A percentile compares a stretch with the other conserved stretches of the same genome.
Evolutionary conservation across 768 basidiomycete species (phyloP).

Genomic region (Mycena vulgaris): DNA sequence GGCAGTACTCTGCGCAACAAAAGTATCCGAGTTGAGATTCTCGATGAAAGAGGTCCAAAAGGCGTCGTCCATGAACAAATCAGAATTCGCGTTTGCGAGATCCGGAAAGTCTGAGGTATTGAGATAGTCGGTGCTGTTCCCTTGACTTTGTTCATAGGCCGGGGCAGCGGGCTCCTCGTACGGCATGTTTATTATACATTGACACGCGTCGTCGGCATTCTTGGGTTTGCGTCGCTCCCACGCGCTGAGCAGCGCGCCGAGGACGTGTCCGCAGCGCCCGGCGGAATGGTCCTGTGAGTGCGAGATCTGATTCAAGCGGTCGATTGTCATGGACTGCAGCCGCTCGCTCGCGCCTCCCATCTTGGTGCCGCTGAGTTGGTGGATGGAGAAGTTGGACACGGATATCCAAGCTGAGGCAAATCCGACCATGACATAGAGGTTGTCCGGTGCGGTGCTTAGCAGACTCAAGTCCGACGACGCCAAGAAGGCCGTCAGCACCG

Average conservation of each 20-base stretch:
- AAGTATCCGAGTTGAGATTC: neutral
- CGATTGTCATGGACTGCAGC: slow-evolving; percentile 53
- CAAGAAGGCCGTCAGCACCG: slow-evolving; percentile 52
- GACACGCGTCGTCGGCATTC: too few relatives aligned
- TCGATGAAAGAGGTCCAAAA: neutral
- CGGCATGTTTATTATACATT: neutral
- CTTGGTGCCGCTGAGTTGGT: slow-evolving; percentile 51
- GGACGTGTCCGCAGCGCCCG: slow-evolving; percentile 59
- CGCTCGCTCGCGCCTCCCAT: slow-evolving; percentile 56
- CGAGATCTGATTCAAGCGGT: slow-evolving; percentile 51
- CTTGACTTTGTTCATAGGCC: neutral
- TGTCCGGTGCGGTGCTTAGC: slow-evolving; percentile 60
- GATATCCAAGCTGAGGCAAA: slow-evolving; percentile 62
- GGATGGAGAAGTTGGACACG: slow-evolving; percentile 58
- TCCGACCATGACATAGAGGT: slow-evolving; percentile 57
- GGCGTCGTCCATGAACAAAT: neutral
- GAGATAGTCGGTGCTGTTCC: neutral
- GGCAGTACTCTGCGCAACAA: too few relatives aligned
- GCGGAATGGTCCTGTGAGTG: slow-evolving; percentile 57
- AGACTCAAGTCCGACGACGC: slow-evolving; percentile 50
- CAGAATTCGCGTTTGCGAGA: neutral
- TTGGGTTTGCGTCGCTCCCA: slow-evolving; percentile 32
- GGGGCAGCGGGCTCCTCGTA: neutral
- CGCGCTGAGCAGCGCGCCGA: slow-evolving; percentile 49
- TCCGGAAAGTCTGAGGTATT: neutral